Evolutionary conservation across 1,284 basidiomycete genomes (phyloP), one percentile per base, ranked within the genome.

Genomic region (Apiotrichum gamsii): DNA sequence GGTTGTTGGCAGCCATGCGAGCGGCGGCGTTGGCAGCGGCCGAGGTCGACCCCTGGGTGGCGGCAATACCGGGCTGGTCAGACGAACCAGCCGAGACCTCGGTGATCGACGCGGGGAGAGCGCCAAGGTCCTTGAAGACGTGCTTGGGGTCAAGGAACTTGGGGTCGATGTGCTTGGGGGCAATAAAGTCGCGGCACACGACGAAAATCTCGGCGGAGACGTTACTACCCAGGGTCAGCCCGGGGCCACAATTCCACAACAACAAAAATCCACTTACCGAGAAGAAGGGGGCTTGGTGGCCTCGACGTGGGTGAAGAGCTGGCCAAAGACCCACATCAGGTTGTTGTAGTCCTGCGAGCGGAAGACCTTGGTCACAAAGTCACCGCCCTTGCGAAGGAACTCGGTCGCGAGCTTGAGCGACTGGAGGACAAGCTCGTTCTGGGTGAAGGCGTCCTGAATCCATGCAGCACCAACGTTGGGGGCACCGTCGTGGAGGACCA

Each of bases 131-230:
- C 71, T 97, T 95, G 80, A 99, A 99, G 51, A 98, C 95, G 64
- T 97, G 89, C 67, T 84, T 89, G 10, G 95, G 90, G 67, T 98
- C 94, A 56, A 99, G 82, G 74, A 99, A 97, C 74, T 94, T 95
- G 33, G 95, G 91, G 67, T 99, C 95, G 62, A 98, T 94, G 64
- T 87, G 81, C 69, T 90, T 90, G 4, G 95, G 95, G 4, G 91
- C 90, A 57, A 91, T 81, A 76, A 90, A 99, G 51, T 90, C 89
- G 56, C 85, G 85, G 74, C 95, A 99, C 45, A 97, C 90, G 61
- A 99, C 95, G 77, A 98, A 99, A 67, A 98, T 98, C 74, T 99
- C 95, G 8, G 95, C 95, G 38, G 95, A 99, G 39, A 99, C 95
- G 73, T 95, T 97, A 77, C 95, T 90, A n/a, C n/a, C n/a, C n/a